Evolutionary conservation across 768 basidiomycete species (phyloP).

Genomic region (Tricholoma sp.): DNA sequence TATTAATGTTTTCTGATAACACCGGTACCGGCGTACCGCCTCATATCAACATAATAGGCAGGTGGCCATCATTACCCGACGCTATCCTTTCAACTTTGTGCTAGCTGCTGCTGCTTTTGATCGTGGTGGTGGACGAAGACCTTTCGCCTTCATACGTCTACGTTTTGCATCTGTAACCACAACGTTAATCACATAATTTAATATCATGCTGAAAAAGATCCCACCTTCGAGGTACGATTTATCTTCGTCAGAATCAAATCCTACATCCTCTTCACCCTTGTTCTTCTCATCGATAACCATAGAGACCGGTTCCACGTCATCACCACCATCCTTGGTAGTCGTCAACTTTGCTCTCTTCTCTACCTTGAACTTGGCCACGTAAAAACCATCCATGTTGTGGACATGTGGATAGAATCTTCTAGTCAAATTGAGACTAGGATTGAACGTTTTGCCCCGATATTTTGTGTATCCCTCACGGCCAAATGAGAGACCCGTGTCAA

Average conservation of each 20-base stretch:
- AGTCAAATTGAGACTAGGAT: constrained; percentile 73
- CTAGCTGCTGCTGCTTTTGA: constrained; percentile 20
- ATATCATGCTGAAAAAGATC: constrained; percentile 22
- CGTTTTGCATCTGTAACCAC: constrained; percentile 59
- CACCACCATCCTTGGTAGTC: constrained; percentile 20
- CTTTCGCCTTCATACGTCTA: constrained; percentile 70
- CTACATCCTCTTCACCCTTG: constrained; percentile 37
- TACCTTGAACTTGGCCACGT: constrained; percentile 97
- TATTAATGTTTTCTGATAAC: too few species aligned
- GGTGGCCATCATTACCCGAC: background rate
- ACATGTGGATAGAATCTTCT: constrained; percentile 94
- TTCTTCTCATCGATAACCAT: constrained; percentile 24
- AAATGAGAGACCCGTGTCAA: constrained; percentile 90
- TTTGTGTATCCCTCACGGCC: constrained; percentile 88
- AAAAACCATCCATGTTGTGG: constrained; percentile 99
- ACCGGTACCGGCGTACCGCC: background rate
- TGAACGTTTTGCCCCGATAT: constrained; percentile 89
- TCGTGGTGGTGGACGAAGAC: constrained; percentile 61
- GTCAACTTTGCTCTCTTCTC: constrained; percentile 61
- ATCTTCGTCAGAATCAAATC: constrained; percentile 78
- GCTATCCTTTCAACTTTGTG: constrained; percentile 2
- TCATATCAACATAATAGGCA: too few species aligned
- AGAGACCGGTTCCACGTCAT: constrained; percentile 10
- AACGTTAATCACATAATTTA: constrained; percentile 9
- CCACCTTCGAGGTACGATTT: constrained; percentile 72